These are phyloP conservation scores for Plantago lanceolata DNA, from an alignment of 305 asterid species.

Conservation along the genomic window DNA sequence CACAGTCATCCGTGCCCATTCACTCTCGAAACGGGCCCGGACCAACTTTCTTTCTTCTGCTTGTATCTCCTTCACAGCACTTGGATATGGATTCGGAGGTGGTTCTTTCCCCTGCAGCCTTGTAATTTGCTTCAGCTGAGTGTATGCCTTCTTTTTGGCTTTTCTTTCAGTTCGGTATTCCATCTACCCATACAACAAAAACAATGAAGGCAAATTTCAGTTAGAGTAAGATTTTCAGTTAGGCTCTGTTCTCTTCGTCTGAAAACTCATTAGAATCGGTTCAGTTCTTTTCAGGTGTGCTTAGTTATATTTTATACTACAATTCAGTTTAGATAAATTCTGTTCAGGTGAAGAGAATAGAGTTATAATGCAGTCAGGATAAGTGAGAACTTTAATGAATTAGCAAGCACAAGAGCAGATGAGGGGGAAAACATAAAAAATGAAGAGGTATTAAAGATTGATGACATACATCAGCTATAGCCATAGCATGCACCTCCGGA, in stretches of 20 bases:
- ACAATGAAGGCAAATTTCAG: background rate
- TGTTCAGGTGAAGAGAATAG: no score
- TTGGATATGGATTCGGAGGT: constrained; percentile 76
- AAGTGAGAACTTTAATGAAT: constrained; percentile 2
- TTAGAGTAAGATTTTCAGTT: no score
- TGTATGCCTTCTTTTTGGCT: constrained; percentile 53
- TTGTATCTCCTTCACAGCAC: constrained; percentile 73
- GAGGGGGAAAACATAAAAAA: background rate
- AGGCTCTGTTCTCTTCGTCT: no score
- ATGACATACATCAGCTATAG: constrained; percentile 68
- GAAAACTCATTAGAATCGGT: no score
- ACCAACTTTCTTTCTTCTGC: constrained; percentile 71
- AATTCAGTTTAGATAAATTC: no score
- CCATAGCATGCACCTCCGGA: constrained; percentile 57
- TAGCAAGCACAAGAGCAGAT: background rate
- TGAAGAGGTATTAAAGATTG: background rate
- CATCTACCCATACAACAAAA: constrained; percentile 42
- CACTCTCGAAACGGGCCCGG: constrained; percentile 56
- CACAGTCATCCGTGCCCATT: constrained; percentile 32
- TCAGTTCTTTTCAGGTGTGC: no score
- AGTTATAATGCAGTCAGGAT: constrained; percentile 8
- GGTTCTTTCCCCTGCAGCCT: constrained; percentile 61
- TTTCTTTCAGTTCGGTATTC: constrained; percentile 67
- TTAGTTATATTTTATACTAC: no score
- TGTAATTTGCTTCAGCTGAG: constrained; percentile 64